These are phyloP conservation scores for Scutellaria baicalensis DNA, from an alignment of 257 asterid genomes.

Conservation along the genomic window DNA sequence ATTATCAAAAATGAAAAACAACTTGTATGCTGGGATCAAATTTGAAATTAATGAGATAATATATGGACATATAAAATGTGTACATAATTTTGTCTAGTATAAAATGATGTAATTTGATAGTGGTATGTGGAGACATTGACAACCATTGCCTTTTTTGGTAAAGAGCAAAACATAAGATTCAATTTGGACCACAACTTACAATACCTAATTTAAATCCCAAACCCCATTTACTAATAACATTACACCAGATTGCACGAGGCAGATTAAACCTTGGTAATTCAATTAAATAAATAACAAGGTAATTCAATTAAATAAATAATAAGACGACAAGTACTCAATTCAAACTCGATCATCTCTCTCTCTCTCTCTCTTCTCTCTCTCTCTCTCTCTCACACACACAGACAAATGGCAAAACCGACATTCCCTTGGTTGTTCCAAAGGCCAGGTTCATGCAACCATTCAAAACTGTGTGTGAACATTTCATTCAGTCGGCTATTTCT, in stretches of 20 bases:
- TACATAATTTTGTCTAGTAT: too few species aligned
- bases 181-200: slow-evolving; percentile 7
- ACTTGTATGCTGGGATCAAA: too few species aligned
- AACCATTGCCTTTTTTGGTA: slow-evolving; percentile 5
- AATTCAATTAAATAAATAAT: background rate
- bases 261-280: background rate
- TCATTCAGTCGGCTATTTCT: slow-evolving; percentile 10
- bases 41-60: too few species aligned
- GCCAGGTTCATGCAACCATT: slow-evolving; percentile 19
- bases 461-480: slow-evolving; percentile 20
- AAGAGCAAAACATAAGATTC: background rate
- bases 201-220: background rate
- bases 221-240: background rate
- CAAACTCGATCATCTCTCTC: slow-evolving; percentile 13
- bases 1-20: too few species aligned
- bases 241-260: background rate
- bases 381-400: background rate
- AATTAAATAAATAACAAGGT: background rate
- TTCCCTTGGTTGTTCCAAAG: slow-evolving; percentile 9
- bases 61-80: too few species aligned
- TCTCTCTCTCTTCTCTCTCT: background rate
- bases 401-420: slow-evolving; percentile 36
- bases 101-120: background rate
- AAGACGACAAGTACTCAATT: slow-evolving; percentile 9
- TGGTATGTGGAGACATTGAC: background rate